A percentile compares a stretch with the other conserved stretches of the same genome.
phyloP scores from a whole-genome alignment of 805 yeast genomes.

The Pichia ethanolica region DNA sequence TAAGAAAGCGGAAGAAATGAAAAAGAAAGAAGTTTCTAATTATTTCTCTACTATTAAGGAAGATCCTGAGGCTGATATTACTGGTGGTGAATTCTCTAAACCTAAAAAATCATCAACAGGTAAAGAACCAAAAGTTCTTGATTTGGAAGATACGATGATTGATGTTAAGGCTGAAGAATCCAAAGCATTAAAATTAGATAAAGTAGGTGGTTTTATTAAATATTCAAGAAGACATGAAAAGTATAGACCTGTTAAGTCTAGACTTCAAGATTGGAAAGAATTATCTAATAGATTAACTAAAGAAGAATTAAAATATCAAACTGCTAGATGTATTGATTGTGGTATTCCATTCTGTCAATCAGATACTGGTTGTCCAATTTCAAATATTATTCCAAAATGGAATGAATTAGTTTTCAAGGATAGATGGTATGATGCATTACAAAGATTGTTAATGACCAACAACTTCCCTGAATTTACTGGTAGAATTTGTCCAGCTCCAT shows the following conservation, averaged over 20 bases:
- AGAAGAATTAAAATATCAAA: constrained; percentile 82
- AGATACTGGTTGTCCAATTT: constrained; percentile 96
- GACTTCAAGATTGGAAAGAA: constrained; percentile 91
- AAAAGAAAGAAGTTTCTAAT: constrained; percentile 55
- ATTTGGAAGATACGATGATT: constrained; percentile 80
- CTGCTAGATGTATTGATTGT: constrained; percentile 99
- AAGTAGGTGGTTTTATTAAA: constrained; percentile 86
- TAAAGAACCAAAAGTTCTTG: constrained; percentile 77
- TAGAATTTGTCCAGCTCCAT: constrained; percentile 97
- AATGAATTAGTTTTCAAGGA: constrained; percentile 92
- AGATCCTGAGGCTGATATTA: constrained; percentile 78
- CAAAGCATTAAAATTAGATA: constrained; percentile 62
- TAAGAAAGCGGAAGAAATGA: constrained; percentile 53
- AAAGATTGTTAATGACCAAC: constrained; percentile 88
- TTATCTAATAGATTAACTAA: constrained; percentile 72
- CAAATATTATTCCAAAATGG: constrained; percentile 96
- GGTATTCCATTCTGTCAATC: constrained; percentile 99
- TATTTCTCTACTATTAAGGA: constrained; percentile 68
- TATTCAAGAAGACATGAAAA: constrained; percentile 84
- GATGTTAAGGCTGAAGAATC: constrained; percentile 61
- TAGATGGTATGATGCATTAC: constrained; percentile 90
- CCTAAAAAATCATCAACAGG: constrained; percentile 33
- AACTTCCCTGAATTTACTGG: constrained; percentile 99
- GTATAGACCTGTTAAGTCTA: constrained; percentile 67
- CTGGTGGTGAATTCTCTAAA: constrained; percentile 77